These are phyloP conservation scores for Psilocybe sp. DNA, from an alignment of 768 basidiomycete species.

Conservation along the genomic window DNA sequence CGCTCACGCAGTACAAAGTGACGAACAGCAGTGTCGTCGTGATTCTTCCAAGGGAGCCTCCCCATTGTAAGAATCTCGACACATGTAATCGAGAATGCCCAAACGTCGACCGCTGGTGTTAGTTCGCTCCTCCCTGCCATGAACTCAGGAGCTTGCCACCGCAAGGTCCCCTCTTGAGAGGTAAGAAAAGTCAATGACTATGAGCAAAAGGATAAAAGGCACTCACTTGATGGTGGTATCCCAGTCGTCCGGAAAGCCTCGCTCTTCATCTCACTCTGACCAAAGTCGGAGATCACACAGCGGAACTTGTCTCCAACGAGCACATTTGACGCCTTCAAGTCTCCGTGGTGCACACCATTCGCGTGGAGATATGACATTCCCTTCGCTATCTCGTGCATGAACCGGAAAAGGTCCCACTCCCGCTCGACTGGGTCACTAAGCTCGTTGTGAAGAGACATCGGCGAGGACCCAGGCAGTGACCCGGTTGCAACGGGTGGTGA, in stretches of 20 bases:
- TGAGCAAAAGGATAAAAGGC: background rate
- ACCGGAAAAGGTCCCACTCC: constrained; percentile 47
- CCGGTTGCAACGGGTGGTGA: constrained; percentile 9
- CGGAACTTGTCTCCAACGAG: constrained; percentile 64
- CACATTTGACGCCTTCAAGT: constrained; percentile 68
- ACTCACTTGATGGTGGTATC: constrained; percentile 43
- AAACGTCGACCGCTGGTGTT: constrained; percentile 62
- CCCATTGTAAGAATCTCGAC: constrained; percentile 64
- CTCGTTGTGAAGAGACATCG: constrained; percentile 15
- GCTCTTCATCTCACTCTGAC: constrained; percentile 75
- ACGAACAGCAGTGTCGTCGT: constrained; percentile 49
- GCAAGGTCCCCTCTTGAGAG: constrained; percentile 53
- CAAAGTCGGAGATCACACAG: constrained; percentile 82
- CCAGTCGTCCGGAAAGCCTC: constrained; percentile 66
- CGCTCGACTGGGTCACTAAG: constrained; percentile 20
- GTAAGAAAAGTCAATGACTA: background rate
- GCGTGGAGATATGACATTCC: constrained; percentile 83
- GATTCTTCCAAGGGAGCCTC: constrained; percentile 52
- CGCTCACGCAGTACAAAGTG: constrained; percentile 48
- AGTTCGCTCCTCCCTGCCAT: constrained; percentile 44
- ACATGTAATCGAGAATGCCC: constrained; percentile 66
- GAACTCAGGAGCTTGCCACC: constrained; percentile 74
- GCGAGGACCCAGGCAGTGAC: constrained; percentile 14
- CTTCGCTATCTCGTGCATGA: constrained; percentile 71
- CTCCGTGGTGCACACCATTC: constrained; percentile 70